Base-by-base conservation (phyloP, 1,284 basidiomycete genomes). In the Microbotryum intermedium region DNA sequence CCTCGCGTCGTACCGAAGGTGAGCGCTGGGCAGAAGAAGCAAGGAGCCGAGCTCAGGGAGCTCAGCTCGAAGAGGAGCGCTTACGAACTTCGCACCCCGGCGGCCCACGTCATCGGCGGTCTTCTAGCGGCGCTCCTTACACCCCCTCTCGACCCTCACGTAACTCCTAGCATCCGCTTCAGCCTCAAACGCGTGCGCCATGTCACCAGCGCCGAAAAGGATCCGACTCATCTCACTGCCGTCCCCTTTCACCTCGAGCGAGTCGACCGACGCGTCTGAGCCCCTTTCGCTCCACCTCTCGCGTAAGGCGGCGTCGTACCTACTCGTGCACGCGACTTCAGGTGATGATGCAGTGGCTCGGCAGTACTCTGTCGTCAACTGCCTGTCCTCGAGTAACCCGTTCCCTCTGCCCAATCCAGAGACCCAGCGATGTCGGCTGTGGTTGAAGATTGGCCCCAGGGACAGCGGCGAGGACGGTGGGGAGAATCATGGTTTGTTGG, bases 361-460 rank as follows among this genome's bases (percentile, higher is more conserved):
- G 1, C 53, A 54, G 16, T 46, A 46, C 26, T n/a, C 43, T 5
- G 34, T 54, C 44, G 29, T 54, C n/a, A 54, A 54, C 26, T 43
- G 43, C 26, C 42, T 54, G 28, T 43, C 46, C 20, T n/a, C 6
- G 44, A 21, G 26, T 29, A 43, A 54, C 20, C 53, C 53, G 28
- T 54, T 54, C 10, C 53, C 53, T 2, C 11, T 29, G 43, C 53
- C n/a, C 28, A 20, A n/a, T n/a, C n/a, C 28, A n/a, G 29, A 28
- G 2, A 45, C 11, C 6, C 34, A 45, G 16, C 20, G 53, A 21
- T 21, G n/a, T 26, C 20, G 53, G 28, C 11, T 54, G 20, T 54
- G 53, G 53, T 18, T 54, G 20, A 54, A 54, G 53, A 54, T 54
- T 46, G 53, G 53, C 16, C 43, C 53, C 20, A 45, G 53, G 4